Percentiles rank a stretch among this genome's conserved stretches.
Evolutionary conservation across 1,284 basidiomycete genomes (phyloP).

Genomic region (Phylloboletellus chloephorus): DNA sequence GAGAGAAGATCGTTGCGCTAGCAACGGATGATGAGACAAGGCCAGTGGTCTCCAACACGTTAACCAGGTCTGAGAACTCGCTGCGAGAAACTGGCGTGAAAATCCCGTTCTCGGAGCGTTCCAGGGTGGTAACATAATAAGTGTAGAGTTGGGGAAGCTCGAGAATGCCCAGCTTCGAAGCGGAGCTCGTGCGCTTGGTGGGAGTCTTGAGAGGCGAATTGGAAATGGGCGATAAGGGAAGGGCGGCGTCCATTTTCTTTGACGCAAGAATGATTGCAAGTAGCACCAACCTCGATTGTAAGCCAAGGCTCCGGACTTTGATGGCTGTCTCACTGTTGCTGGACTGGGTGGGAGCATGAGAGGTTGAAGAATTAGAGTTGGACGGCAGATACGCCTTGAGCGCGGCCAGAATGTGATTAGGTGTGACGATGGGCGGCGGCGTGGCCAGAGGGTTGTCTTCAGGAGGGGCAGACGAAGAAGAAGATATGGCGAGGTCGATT

Average conservation of each 20-base stretch:
- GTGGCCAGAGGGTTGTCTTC: slow-evolving; percentile 39
- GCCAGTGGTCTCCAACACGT: slow-evolving; percentile 67
- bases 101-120: slow-evolving; percentile 46
- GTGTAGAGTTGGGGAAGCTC: slow-evolving; percentile 57
- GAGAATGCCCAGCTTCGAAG: slow-evolving; percentile 34
- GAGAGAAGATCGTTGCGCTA: slow-evolving; percentile 33
- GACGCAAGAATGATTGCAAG: slow-evolving; percentile 59
- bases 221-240: slow-evolving; percentile 42
- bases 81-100: slow-evolving; percentile 65
- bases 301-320: slow-evolving; percentile 60
- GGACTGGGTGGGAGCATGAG: slow-evolving; percentile 24
- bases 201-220: slow-evolving; percentile 39
- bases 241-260: slow-evolving; percentile 52
- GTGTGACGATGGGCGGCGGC: slow-evolving; percentile 47
- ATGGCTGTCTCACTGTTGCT: slow-evolving; percentile 56
- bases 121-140: slow-evolving; percentile 57
- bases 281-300: slow-evolving; percentile 67
- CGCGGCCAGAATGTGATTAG: slow-evolving; percentile 60
- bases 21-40: slow-evolving; percentile 42
- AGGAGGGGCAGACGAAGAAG: slow-evolving; percentile 18
- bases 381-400: slow-evolving; percentile 64
- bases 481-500: slow-evolving; percentile 57
- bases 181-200: slow-evolving; percentile 46
- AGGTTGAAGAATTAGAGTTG: slow-evolving; percentile 18
- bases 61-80: slow-evolving; percentile 68